Percentiles rank a stretch among this genome's conserved stretches.
Evolutionary conservation across 139 green algal species (phyloP).

Genomic region (Asterochloris erici): DNA sequence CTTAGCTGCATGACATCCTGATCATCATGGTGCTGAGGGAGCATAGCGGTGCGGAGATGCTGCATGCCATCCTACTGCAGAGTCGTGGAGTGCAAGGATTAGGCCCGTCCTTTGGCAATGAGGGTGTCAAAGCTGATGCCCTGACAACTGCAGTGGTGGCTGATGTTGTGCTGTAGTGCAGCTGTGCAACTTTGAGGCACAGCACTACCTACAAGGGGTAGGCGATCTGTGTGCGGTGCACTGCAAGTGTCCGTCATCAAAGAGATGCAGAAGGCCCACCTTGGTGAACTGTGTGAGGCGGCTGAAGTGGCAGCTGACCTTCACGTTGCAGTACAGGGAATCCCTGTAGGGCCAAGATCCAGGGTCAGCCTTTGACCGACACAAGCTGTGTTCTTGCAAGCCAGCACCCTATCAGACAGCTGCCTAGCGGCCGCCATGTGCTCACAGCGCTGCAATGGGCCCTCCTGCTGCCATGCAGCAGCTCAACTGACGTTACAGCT

Average conservation of each 20-base stretch:
- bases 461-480: no score
- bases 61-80: not conserved
- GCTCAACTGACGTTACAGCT: no score
- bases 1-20: not conserved
- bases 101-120: not conserved
- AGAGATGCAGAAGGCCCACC: slow-evolving; percentile 22
- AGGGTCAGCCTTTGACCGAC: no score
- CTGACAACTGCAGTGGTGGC: not conserved
- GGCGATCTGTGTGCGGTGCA: no score
- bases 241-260: no score
- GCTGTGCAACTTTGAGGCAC: not conserved
- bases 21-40: not conserved
- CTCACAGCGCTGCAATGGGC: no score
- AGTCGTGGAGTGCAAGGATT: not conserved
- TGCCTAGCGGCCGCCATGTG: no score
- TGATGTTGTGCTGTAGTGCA: not conserved
- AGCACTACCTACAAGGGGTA: no score
- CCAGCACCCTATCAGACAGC: no score
- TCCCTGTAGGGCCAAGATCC: slow-evolving; percentile 25
- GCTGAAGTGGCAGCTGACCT: slow-evolving; percentile 52
- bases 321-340: slow-evolving; percentile 48
- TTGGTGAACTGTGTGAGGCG: slow-evolving; percentile 58
- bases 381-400: no score
- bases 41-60: not conserved
- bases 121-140: not conserved